These are phyloP conservation scores for Waltiozyma solani DNA, from an alignment of 1,139 yeast species.

Conservation along the genomic window DNA sequence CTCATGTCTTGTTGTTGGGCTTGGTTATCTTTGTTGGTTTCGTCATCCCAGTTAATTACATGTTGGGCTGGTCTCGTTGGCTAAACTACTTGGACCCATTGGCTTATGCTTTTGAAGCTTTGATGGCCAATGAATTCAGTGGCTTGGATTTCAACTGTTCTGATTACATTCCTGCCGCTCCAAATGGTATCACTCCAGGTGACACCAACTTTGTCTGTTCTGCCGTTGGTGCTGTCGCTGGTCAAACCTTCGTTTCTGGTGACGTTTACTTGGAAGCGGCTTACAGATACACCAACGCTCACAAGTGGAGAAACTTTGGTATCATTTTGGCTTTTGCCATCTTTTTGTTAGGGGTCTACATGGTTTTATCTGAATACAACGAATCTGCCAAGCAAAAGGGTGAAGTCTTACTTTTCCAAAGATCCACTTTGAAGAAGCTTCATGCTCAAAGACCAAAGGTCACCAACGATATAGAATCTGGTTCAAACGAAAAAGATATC, in stretches of 20 bases:
- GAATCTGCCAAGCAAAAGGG: conserved; percentile 78
- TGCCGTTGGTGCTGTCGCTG: conserved; percentile 55
- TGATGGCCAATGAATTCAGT: conserved; percentile 45
- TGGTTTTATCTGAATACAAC: conserved; percentile 51
- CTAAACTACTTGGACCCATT: conserved; percentile 65
- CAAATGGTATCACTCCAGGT: conserved; percentile 23
- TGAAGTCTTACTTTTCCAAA: conserved; percentile 64
- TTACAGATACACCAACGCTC: conserved; percentile 46
- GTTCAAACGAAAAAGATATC: conserved; percentile 11
- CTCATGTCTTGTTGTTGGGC: conserved; percentile 49
- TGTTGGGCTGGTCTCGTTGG: conserved; percentile 79
- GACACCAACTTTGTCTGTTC: conserved; percentile 40
- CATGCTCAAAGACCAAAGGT: conserved; percentile 16
- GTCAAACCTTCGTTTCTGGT: conserved; percentile 45
- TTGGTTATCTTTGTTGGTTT: conserved; percentile 71
- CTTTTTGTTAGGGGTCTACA: conserved; percentile 24
- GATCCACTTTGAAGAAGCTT: conserved; percentile 29
- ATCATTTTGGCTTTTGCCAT: conserved; percentile 33
- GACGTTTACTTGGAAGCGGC: conserved; percentile 41
- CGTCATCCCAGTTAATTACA: conserved; percentile 53
- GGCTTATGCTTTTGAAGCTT: conserved; percentile 57
- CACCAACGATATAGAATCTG: conserved; percentile 20
- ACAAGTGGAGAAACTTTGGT: conserved; percentile 84
- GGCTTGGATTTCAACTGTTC: conserved; percentile 33
- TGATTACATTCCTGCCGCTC: conserved; percentile 35